Percentiles rank a stretch among this genome's conserved stretches.
phyloP scores from a whole-genome alignment of 129 eudicot genomes.

The Lactuca saligna region DNA sequence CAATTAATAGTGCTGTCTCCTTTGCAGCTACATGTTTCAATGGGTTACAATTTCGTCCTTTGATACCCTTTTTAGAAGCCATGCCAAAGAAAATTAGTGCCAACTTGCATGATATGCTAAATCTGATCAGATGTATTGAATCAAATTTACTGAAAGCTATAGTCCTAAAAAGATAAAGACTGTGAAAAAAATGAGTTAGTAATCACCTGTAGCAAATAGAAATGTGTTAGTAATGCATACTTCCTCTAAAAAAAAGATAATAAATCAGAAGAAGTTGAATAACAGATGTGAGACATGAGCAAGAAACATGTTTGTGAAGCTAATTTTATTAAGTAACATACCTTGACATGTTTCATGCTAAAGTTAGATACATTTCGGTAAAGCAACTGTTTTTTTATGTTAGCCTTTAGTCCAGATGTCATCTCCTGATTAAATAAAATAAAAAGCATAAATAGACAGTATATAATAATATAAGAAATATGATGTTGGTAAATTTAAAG shows the following conservation, averaged over 20 bases:
- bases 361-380: conserved; percentile 79
- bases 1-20: background rate
- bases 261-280: background rate
- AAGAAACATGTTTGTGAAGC: conserved; percentile 3
- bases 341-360: conserved; percentile 94
- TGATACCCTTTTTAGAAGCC: conserved; percentile 41
- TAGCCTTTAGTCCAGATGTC: conserved; percentile 73
- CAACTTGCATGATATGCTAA: conserved; percentile 40
- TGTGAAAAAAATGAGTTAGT: too few species aligned
- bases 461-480: conserved; percentile 19
- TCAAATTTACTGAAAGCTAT: background rate
- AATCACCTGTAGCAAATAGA: too few species aligned
- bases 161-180: too few species aligned
- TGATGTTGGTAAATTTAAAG: too few species aligned
- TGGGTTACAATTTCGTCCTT: conserved; percentile 47
- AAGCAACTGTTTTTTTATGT: conserved; percentile 59
- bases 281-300: background rate
- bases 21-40: conserved; percentile 59
- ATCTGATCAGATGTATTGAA: conserved; percentile 47
- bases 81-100: conserved; percentile 48
- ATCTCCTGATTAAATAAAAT: conserved; percentile 54
- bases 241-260: conserved; percentile 55
- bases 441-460: background rate
- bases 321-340: conserved; percentile 34
- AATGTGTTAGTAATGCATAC: too few species aligned